Conservation (phyloP, 352 stramenopile species). For the Thalassiosira hispida region DNA sequence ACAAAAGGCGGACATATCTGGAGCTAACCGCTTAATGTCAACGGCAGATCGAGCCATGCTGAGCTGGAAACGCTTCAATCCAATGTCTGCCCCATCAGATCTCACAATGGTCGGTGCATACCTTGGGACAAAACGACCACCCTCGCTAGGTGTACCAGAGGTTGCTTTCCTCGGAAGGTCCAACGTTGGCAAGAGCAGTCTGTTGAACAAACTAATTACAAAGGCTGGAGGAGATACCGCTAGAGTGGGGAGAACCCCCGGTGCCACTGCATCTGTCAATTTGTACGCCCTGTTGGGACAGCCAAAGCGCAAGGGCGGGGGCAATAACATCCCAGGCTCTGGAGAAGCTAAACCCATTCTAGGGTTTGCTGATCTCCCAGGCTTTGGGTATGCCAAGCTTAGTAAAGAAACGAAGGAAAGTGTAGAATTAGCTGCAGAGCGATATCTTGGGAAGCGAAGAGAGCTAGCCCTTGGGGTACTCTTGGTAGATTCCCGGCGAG, state of each 20-base stretch:
- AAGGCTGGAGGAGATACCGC: slow-evolving; percentile 49
- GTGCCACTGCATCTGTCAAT: slow-evolving; percentile 80
- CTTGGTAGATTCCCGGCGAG: slow-evolving; percentile 75
- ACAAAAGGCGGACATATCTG: slow-evolving; percentile 43
- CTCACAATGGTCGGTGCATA: slow-evolving; percentile 69
- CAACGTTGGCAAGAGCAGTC: slow-evolving; percentile 84
- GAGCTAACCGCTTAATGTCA: slow-evolving; percentile 62
- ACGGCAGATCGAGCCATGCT: slow-evolving; percentile 62
- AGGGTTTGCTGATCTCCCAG: slow-evolving; percentile 79
- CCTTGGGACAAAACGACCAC: slow-evolving; percentile 63
- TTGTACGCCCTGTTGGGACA: slow-evolving; percentile 68
- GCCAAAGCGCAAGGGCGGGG: slow-evolving; percentile 20
- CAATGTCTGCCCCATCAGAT: slow-evolving; percentile 26
- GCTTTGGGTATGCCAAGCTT: slow-evolving; percentile 84
- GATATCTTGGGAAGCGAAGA: slow-evolving; percentile 71
- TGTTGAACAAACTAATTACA: slow-evolving; percentile 74
- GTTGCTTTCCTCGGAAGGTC: slow-evolving; percentile 83
- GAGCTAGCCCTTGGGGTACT: slow-evolving; percentile 80
- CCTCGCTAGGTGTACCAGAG: slow-evolving; percentile 71
- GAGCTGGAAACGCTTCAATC: slow-evolving; percentile 77
- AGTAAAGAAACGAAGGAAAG: slow-evolving; percentile 73
- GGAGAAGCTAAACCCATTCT: slow-evolving; percentile 55
- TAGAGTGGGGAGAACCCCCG: slow-evolving; percentile 79
- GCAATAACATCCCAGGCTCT: not conserved
- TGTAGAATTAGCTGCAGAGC: slow-evolving; percentile 73